A percentile compares a stretch with the other conserved stretches of the same genome.
Evolutionary conservation across 148 eudicot genomes (phyloP).

Genomic region (Camellia granthamiana): DNA sequence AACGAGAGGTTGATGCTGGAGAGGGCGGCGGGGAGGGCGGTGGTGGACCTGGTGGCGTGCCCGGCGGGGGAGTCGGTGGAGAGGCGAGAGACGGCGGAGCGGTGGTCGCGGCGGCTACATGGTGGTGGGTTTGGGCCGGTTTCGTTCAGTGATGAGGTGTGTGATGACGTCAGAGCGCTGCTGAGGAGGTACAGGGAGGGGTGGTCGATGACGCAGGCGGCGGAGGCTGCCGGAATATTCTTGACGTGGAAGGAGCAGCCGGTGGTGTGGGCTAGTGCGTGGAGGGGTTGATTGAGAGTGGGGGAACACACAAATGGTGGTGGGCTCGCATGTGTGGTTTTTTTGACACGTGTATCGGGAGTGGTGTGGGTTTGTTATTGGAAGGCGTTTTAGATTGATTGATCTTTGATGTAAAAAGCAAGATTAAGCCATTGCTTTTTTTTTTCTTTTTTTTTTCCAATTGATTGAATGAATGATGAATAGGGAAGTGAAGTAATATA

Average conservation of each 20-base stretch:
- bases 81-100: conserved; percentile 66
- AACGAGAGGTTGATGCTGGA: conserved; percentile 87
- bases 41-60: conserved; percentile 78
- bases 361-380: conserved; percentile 1
- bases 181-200: conserved; percentile 92
- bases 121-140: conserved; percentile 52
- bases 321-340: conserved; percentile 29
- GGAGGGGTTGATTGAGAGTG: conserved; percentile 47
- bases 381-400: no score
- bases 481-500: conserved; percentile 11
- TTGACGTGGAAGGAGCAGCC: conserved; percentile 88
- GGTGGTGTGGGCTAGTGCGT: conserved; percentile 99
- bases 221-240: conserved; percentile 62
- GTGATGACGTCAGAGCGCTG: conserved; percentile 83
- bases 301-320: conserved; percentile 4
- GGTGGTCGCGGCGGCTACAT: conserved; percentile 64
- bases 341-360: conserved; percentile 34
- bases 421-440: conserved; percentile 8
- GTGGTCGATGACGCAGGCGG: conserved; percentile 66
- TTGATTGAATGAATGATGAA: conserved; percentile 5
- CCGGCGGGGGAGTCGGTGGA: conserved; percentile 57
- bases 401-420: background rate
- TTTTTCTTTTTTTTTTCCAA: no score
- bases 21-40: conserved; percentile 73
- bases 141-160: conserved; percentile 71